phyloP scores from a whole-genome alignment of 345 rosid genomes.

The Aquilaria malaccensis region DNA sequence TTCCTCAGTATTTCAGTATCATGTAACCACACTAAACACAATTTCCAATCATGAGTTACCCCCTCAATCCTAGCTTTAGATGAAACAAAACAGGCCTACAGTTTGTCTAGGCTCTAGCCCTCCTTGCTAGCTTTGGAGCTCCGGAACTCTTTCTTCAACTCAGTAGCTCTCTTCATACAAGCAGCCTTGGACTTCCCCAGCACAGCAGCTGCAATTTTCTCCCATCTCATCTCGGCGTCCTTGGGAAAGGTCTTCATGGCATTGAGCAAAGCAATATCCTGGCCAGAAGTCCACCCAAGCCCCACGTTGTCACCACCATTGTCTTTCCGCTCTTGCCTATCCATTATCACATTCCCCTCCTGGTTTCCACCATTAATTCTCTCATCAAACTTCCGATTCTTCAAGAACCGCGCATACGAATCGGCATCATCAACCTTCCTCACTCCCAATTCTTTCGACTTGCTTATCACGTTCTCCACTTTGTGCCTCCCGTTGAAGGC shows the following conservation, averaged over 20 bases:
- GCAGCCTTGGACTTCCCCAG: conserved; percentile 74
- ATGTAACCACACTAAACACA: neutral
- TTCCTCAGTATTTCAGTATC: no score
- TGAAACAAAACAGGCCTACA: neutral
- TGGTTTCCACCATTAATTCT: conserved; percentile 26
- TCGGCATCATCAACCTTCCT: conserved; percentile 55
- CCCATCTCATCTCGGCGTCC: conserved; percentile 90
- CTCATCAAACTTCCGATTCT: conserved; percentile 70
- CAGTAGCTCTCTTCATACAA: conserved; percentile 84
- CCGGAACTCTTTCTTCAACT: conserved; percentile 66
- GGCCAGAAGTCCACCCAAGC: conserved; percentile 52
- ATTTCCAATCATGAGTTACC: conserved; percentile 10
- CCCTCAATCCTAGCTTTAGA: neutral
- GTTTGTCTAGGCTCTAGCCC: neutral
- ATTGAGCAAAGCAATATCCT: conserved; percentile 85
- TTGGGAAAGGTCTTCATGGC: conserved; percentile 78
- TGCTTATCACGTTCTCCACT: conserved; percentile 78
- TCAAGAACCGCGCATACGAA: conserved; percentile 68
- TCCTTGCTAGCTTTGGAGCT: conserved; percentile 64
- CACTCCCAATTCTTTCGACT: conserved; percentile 67
- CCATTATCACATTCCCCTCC: conserved; percentile 6
- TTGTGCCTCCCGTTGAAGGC: conserved; percentile 62
- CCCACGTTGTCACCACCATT: conserved; percentile 16
- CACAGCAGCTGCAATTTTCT: conserved; percentile 83
- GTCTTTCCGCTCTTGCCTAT: conserved; percentile 15